These are phyloP conservation scores for Cystoisospora suis DNA, from an alignment of 169 alveolate species.

Conservation along the genomic window DNA sequence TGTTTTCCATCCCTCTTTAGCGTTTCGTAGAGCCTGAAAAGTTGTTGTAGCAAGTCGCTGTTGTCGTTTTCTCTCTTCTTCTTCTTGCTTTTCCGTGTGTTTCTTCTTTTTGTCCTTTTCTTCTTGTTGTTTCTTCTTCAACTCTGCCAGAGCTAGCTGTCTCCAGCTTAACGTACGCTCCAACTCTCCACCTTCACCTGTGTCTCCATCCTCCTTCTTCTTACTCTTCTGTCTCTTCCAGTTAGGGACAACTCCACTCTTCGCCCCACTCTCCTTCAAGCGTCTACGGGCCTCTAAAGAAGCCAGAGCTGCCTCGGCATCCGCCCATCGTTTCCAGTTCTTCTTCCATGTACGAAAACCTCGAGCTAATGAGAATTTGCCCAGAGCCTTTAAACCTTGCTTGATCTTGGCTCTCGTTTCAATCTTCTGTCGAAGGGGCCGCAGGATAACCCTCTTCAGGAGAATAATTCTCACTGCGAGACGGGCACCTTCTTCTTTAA, in stretches of 20 bases:
- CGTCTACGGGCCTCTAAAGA: slow-evolving; percentile 31
- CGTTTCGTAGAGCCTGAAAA: neutral
- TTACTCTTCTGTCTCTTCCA: no score
- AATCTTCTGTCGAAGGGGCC: slow-evolving; percentile 21
- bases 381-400: neutral
- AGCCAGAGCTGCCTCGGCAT: neutral
- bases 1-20: neutral
- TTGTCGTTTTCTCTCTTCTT: neutral
- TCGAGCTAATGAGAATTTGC: neutral
- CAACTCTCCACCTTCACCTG: no score
- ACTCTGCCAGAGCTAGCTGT: no score
- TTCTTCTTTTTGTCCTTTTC: no score
- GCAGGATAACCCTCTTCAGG: slow-evolving; percentile 6
- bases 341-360: slow-evolving; percentile 12
- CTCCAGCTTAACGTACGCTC: no score
- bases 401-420: neutral
- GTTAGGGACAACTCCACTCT: no score
- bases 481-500: slow-evolving; percentile 11
- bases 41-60: neutral
- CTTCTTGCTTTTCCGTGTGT: no score
- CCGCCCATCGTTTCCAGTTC: neutral
- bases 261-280: no score
- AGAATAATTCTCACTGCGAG: slow-evolving; percentile 29
- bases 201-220: no score
- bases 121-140: no score